phyloP scores from a whole-genome alignment of 2,329 filamentous ascomycete species.

The Fusarium buxicola region DNA sequence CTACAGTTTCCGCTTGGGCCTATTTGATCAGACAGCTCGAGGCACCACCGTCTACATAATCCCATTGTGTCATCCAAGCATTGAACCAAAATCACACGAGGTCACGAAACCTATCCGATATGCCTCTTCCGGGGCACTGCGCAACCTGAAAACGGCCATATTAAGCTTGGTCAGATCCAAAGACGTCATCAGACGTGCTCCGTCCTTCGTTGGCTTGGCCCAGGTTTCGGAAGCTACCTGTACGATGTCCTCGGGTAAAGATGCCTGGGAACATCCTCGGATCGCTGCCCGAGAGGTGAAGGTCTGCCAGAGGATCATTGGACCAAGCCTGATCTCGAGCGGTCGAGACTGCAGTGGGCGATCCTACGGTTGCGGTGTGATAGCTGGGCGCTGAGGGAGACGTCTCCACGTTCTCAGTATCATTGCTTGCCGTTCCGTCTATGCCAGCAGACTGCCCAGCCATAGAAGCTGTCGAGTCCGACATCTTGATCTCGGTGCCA shows the following conservation, averaged over 20 bases:
- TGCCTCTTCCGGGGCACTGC: neutral
- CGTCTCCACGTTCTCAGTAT: conserved; percentile 19
- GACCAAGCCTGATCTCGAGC: conserved; percentile 52
- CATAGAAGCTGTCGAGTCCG: conserved; percentile 34
- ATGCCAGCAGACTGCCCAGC: conserved; percentile 11
- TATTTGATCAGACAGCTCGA: neutral
- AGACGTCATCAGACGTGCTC: conserved; percentile 29
- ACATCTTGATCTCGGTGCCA: conserved; percentile 28
- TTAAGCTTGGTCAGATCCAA: conserved; percentile 25
- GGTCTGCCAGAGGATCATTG: conserved; percentile 55
- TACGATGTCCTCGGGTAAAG: conserved; percentile 63
- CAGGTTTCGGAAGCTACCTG: conserved; percentile 54
- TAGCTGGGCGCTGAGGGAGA: conserved; percentile 24
- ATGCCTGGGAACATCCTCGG: conserved; percentile 80
- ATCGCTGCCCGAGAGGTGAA: conserved; percentile 68
- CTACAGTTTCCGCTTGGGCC: conserved; percentile 4
- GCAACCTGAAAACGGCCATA: neutral
- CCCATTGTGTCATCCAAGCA: neutral
- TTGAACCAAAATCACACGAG: conserved; percentile 3
- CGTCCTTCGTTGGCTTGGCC: conserved; percentile 42
- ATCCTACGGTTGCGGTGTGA: conserved; percentile 30
- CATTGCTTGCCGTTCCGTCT: conserved; percentile 8
- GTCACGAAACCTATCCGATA: conserved; percentile 5
- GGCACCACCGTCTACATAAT: conserved; percentile 4
- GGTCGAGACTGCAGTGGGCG: conserved; percentile 35